Base-by-base conservation (phyloP, 495 filamentous ascomycete genomes). In the Extremus antarcticus region DNA sequence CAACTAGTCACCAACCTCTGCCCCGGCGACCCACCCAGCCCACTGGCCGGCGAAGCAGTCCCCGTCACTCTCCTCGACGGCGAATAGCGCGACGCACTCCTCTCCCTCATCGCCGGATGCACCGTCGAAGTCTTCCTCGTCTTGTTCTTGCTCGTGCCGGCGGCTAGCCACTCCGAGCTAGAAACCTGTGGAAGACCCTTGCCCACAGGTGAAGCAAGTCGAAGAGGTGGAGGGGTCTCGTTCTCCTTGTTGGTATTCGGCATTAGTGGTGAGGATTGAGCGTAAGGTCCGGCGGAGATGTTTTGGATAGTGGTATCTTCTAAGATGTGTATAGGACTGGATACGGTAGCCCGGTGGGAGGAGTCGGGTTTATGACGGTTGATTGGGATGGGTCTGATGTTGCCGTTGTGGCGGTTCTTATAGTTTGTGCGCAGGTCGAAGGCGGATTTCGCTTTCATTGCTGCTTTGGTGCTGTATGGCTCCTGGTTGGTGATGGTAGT, bases 1-100 rank as follows among this genome's bases (percentile, higher is more conserved):
- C 64, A 67, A 11, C 56, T 49, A 13, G 62, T 64, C 41, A 60
- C 66, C 58, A 69, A 47, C 24, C 65, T 62, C 40, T 66, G 63
- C 21, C 65, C 66, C 9, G 66, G 60, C 20, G 50, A 51, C 56
- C 17, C 41, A 25, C 21, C n/a, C n/a, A n/a, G n/a, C n/a, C n/a
- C 38, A 2, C 50, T 3, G 17, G n/a, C 15, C 48, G 25, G 43
- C 21, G 35, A 16, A 20, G n/a, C 32, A 21, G 20, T 20, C 23
- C 29, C 39, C 9, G 32, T 50, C 25, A 24, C 35, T 43, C 2
- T 32, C 46, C 43, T 54, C 2, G 43, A 13, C 22, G 50, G 55
- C 24, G 51, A 55, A 22, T 40, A 58, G 47, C 23, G 47, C 40
- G 29, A 55, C 43, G 48, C 57, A 23, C 21, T 11, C 43, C 49